Conservation (phyloP, 106 monocot species). For the Chionographis japonica region DNA sequence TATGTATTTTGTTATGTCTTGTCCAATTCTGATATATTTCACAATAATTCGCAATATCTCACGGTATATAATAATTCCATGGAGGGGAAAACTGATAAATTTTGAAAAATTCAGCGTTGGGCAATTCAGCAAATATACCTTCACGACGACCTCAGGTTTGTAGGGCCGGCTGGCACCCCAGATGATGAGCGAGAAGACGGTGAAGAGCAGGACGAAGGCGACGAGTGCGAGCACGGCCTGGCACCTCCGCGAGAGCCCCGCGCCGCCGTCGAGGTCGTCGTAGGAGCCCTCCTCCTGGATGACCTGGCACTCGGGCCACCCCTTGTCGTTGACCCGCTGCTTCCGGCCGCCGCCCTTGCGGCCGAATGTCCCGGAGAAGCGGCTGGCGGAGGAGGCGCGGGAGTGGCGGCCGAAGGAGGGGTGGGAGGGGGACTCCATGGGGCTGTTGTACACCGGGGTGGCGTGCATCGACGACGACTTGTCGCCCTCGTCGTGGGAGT, state of each 20-base stretch:
- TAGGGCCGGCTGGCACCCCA: conserved; percentile 62
- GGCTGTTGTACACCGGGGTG: conserved; percentile 76
- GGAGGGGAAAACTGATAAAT: too few species aligned
- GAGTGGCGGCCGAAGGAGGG: conserved; percentile 68
- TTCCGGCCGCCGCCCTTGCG: conserved; percentile 48
- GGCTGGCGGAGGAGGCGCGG: conserved; percentile 72
- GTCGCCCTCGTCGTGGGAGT: conserved; percentile 54
- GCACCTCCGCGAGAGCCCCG: conserved; percentile 35
- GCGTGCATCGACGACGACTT: conserved; percentile 69
- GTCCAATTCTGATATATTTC: too few species aligned
- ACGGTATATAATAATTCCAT: too few species aligned
- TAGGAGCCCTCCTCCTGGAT: conserved; percentile 71
- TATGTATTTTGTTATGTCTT: too few species aligned
- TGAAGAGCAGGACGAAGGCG: conserved; percentile 49
- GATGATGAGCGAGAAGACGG: conserved; percentile 50
- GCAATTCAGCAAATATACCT: conserved; percentile 29
- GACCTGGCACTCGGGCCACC: conserved; percentile 83
- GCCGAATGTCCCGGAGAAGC: conserved; percentile 79
- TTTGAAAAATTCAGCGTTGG: too few species aligned
- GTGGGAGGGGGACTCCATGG: conserved; percentile 73
- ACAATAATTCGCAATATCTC: too few species aligned
- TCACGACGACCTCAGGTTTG: conserved; percentile 46
- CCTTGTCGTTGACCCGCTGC: conserved; percentile 59
- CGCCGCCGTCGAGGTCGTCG: conserved; percentile 54
- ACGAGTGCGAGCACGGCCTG: conserved; percentile 36